Evolutionary conservation across 2,329 filamentous ascomycete genomes (phyloP), one percentile per base, ranked within the genome.

Genomic region (Aspergillaceae sp.): DNA sequence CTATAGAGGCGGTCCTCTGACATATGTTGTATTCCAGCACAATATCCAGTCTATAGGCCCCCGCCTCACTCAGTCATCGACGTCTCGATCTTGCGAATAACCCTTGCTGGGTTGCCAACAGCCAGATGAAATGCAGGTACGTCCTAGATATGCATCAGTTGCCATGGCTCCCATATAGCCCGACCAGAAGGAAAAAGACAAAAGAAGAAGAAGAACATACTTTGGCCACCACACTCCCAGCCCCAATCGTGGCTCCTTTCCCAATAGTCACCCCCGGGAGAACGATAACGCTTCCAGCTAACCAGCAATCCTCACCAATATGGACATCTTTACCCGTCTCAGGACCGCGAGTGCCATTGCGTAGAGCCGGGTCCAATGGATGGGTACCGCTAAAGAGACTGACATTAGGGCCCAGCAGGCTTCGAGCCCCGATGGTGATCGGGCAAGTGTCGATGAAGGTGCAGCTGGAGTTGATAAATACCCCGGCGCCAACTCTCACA

Each of bases 181-280:
- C 19, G 19, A 19, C 19, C 19, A 19, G 19, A 19, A 19, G 19
- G 19, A 19, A 19, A 19, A 19, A 19, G 19, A 19, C 1, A 19
- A 19, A 19, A 19, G 19, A 19, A 19, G 19, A 33, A 26, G 28
- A 7, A 37, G 26, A n/a, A 44, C 40, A 41, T 53, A 75, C 75
- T 70, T 84, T 92, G 2, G 86, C 92, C 27, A 94, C 87, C 3
- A 94, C 86, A 61, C 83, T 87, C 1, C 84, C 87, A 1, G 89
- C 88, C 1, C 87, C 89, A 49, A 94, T 75, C 0, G 83, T 86
- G 4, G 72, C 75, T 0, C 88, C 87, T 45, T 76, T 74, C 0
- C 89, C 88, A 52, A 94, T 84, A 1, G 77, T 90, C 27, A 94
- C 81, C 0, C 88, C 88, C 0, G 86, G 81, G 38, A 90, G 69